These are phyloP conservation scores for Boletus coccyginus DNA, from an alignment of 768 basidiomycete species.

Conservation along the genomic window DNA sequence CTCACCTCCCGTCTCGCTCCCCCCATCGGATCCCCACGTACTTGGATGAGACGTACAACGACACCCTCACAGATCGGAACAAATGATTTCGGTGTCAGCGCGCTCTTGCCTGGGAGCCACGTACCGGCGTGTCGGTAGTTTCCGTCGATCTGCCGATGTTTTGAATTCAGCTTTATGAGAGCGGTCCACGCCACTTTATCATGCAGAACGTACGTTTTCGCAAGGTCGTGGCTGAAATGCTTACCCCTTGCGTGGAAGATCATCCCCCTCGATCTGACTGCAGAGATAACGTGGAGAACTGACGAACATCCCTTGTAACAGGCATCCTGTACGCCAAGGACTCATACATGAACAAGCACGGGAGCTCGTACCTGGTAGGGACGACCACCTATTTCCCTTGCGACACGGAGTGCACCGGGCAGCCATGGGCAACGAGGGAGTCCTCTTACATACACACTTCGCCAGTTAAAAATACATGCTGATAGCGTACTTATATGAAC, in stretches of 20 bases:
- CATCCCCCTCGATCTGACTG: conserved; percentile 52
- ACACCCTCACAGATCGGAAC: conserved; percentile 57
- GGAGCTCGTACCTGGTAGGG: too few species aligned
- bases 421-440: too few species aligned
- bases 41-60: conserved; percentile 43
- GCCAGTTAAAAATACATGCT: too few species aligned
- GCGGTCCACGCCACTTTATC: conserved; percentile 63
- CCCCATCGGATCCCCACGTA: conserved; percentile 52
- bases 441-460: too few species aligned
- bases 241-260: conserved; percentile 36
- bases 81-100: conserved; percentile 57
- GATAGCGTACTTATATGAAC: too few species aligned
- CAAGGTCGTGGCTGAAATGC: neutral
- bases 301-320: too few species aligned
- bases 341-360: conserved; percentile 49
- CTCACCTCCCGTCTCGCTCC: conserved; percentile 59
- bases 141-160: conserved; percentile 61
- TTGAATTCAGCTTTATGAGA: conserved; percentile 52
- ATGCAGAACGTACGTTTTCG: conserved; percentile 63
- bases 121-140: conserved; percentile 49
- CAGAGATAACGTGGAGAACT: too few species aligned
- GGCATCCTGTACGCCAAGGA: conserved; percentile 45
- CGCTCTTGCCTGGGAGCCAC: conserved; percentile 51
- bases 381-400: too few species aligned
- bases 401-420: too few species aligned